These are phyloP conservation scores for Skeletonema tropicum DNA, from an alignment of 108 stramenopile genomes.

Conservation along the genomic window DNA sequence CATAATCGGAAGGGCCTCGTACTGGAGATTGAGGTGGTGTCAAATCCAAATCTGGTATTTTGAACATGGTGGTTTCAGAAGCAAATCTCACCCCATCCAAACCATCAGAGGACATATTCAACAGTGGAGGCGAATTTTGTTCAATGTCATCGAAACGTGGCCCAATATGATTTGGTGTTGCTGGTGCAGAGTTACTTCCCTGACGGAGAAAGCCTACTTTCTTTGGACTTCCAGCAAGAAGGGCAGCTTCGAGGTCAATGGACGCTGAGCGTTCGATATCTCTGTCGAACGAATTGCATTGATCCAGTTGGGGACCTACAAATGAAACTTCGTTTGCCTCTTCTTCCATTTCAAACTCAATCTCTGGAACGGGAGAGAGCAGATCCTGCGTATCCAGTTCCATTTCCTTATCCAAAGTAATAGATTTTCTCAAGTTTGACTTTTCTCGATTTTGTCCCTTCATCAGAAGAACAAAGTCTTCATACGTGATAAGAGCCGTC, in stretches of 20 bases:
- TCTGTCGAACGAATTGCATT: not conserved
- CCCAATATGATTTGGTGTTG: slow-evolving; percentile 31
- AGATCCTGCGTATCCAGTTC: slow-evolving; percentile 1
- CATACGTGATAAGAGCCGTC: slow-evolving; percentile 68
- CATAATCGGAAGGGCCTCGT: slow-evolving; percentile 45
- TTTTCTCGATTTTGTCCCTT: slow-evolving; percentile 75
- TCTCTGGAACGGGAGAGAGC: slow-evolving; percentile 27
- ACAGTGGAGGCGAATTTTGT: slow-evolving; percentile 34
- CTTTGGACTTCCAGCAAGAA: slow-evolving; percentile 3
- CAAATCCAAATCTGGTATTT: slow-evolving; percentile 29
- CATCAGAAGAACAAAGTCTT: slow-evolving; percentile 87
- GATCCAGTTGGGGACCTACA: not conserved
- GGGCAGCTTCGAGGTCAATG: not conserved
- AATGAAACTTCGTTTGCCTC: slow-evolving; percentile 14
- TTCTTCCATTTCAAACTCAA: slow-evolving; percentile 37
- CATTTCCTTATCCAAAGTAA: not conserved
- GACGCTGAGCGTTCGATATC: not conserved
- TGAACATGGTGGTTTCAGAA: not conserved
- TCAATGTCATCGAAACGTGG: slow-evolving; percentile 33
- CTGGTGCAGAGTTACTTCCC: slow-evolving; percentile 38
- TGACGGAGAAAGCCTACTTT: slow-evolving; percentile 17
- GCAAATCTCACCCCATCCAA: slow-evolving; percentile 20
- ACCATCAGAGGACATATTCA: slow-evolving; percentile 59
- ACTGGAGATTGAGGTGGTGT: slow-evolving; percentile 68
- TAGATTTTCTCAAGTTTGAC: slow-evolving; percentile 22